Evolutionary conservation across 164 flowering plant species (phyloP).

Genomic region (Nymphaea colorata): DNA sequence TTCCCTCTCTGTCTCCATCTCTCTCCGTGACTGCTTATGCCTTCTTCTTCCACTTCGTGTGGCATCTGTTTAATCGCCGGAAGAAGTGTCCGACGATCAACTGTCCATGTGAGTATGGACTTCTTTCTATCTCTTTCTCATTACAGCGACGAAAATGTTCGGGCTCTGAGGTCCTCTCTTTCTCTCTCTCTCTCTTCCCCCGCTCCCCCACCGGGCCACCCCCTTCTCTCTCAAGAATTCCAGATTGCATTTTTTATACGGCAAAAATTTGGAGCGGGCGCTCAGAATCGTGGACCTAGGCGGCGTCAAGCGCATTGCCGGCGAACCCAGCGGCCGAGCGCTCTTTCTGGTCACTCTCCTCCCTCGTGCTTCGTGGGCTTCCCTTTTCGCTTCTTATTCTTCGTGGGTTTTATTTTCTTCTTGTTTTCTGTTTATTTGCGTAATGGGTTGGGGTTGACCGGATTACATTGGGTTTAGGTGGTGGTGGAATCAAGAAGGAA

Average conservation of each 20-base stretch:
- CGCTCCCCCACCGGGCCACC: not conserved
- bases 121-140: not conserved
- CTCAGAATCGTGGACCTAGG: slow-evolving; percentile 80
- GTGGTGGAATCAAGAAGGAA: slow-evolving; percentile 76
- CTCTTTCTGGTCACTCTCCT: slow-evolving; percentile 59
- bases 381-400: too few species aligned
- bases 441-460: not conserved
- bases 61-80: not conserved
- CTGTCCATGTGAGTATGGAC: slow-evolving; percentile 54
- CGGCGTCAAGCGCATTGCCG: slow-evolving; percentile 75
- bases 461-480: slow-evolving; percentile 28
- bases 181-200: not conserved
- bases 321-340: slow-evolving; percentile 62
- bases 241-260: slow-evolving; percentile 87
- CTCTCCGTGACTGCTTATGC: not conserved
- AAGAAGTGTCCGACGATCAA: slow-evolving; percentile 66
- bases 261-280: slow-evolving; percentile 88
- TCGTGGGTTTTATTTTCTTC: not conserved
- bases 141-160: too few species aligned
- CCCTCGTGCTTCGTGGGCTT: not conserved
- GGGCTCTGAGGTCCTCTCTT: not conserved
- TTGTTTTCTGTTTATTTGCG: not conserved
- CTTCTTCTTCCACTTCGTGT: not conserved
- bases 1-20: not conserved
- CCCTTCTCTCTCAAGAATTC: not conserved